Percentiles rank a stretch among this genome's conserved stretches.
Conservation (phyloP, 2,329 filamentous ascomycete genomes). For the Neoscytalidium dimidiatum region DNA sequence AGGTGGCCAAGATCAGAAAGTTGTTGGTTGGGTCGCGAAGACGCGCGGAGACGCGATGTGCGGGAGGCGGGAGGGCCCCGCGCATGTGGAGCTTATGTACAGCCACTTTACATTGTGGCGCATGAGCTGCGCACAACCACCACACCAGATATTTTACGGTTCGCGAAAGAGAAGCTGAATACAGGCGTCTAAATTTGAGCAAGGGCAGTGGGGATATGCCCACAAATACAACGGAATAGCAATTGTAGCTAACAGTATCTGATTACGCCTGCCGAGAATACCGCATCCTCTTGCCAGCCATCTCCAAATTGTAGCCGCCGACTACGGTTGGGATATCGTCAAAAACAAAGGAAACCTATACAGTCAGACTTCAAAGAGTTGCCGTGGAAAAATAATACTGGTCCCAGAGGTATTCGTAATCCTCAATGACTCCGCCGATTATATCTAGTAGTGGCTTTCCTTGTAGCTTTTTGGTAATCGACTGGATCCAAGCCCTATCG, state of each 20-base stretch:
- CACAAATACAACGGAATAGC: background rate
- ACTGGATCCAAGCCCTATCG: conserved; percentile 62
- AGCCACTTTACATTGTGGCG: background rate
- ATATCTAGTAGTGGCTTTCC: conserved; percentile 76
- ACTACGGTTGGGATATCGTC: conserved; percentile 16
- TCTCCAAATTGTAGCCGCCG: background rate
- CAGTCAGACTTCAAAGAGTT: conserved; percentile 46
- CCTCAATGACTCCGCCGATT: conserved; percentile 82
- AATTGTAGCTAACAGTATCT: background rate
- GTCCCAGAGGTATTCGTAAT: conserved; percentile 98
- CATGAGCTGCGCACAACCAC: background rate
- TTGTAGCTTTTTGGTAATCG: conserved; percentile 69
- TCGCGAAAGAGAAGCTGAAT: background rate
- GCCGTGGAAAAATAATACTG: conserved; percentile 87
- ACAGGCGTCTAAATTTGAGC: background rate
- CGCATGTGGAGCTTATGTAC: background rate
- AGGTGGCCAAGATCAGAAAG: background rate
- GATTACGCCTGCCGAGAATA: background rate
- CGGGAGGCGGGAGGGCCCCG: background rate
- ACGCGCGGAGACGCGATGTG: background rate
- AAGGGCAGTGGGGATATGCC: background rate
- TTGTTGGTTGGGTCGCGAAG: background rate
- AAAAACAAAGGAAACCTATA: background rate
- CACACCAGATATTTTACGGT: background rate
- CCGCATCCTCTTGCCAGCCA: background rate